Evolutionary conservation across 1,139 yeast species (phyloP), one percentile per base, ranked within the genome.

Genomic region (Hanseniaspora uvarum): DNA sequence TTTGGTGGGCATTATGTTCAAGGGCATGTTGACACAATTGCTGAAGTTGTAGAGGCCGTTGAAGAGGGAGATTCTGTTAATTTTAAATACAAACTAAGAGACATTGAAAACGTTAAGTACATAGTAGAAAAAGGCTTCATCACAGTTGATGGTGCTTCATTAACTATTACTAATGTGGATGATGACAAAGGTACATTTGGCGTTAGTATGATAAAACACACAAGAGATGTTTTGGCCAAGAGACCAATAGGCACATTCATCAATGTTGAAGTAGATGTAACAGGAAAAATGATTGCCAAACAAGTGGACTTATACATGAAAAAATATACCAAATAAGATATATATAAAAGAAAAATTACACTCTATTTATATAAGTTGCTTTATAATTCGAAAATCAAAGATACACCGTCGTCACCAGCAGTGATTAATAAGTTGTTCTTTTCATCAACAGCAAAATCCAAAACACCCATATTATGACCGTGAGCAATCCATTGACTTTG

Each of bases 371-470:
- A 19, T 45, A 31, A 12, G 19, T 3, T 5, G 30, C 19, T 39
- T 53, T 44, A 53, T 16, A 45, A 48, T 56, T 75, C 74, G 62
- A 81, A 89, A 7, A 92, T 78, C 60, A 92, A 73, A 7, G 95
- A 80, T 36, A 92, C 96, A 60, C 95, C 96, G 67, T 92, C 98
- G 67, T 92, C 98, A 58, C 97, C 97, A n/a, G 96, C 98, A 28
- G 96, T 86, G 41, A 88, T 77, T 51, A 94, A 65, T 23, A 43
- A 30, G 12, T 41, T 41, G 34, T 50, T 50, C 64, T 83, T 81
- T 59, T 72, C 75, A 55, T 69, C 71, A 33, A 68, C 59, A 40
- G 73, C 65, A 46, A 80, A 63, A 14, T 83, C 96, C 57, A 92
- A 75, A 14, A 92, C 81, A 56, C 97, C 97, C 84, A 86, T 86